phyloP scores from a whole-genome alignment of 805 yeast species.

The Teunomyces pallodes region DNA sequence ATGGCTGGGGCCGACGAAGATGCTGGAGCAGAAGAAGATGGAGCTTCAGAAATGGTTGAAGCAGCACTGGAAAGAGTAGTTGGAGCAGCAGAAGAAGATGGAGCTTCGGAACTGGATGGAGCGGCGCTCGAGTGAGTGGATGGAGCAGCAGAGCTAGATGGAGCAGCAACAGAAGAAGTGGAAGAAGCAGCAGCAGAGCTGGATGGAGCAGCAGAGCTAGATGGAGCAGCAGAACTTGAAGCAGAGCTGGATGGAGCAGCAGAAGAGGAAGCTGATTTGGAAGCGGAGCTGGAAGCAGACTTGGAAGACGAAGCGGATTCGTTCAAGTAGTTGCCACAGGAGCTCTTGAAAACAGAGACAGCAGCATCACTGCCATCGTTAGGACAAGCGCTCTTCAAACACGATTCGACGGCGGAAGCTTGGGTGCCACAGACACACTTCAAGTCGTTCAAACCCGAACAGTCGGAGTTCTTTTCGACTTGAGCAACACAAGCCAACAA shows the following conservation, averaged over 20 bases:
- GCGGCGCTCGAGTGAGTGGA: constrained; percentile 3
- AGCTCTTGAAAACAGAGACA: constrained; percentile 49
- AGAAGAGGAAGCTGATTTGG: constrained; percentile 3
- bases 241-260: constrained; percentile 1
- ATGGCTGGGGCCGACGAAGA: constrained; percentile 5
- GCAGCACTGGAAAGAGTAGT: background rate
- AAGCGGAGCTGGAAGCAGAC: constrained; percentile 1
- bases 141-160: constrained; percentile 6
- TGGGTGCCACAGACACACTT: constrained; percentile 66
- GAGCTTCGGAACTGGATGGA: background rate
- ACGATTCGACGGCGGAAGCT: constrained; percentile 49
- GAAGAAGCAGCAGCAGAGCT: constrained; percentile 5
- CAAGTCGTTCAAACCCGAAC: constrained; percentile 61
- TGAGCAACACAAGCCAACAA: constrained; percentile 82
- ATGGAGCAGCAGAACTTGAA: constrained; percentile 7
- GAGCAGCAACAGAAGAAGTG: constrained; percentile 5
- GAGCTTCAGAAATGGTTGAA: background rate
- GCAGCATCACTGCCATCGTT: constrained; percentile 58
- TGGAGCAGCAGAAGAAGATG: constrained; percentile 1
- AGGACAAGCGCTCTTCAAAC: constrained; percentile 73
- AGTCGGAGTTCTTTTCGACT: constrained; percentile 56
- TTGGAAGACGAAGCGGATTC: constrained; percentile 22
- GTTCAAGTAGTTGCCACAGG: constrained; percentile 44
- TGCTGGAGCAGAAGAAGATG: constrained; percentile 1
- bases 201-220: constrained; percentile 7